Percentiles rank a stretch among this genome's conserved stretches.
phyloP scores from a whole-genome alignment of 805 yeast species.

The Metschnikowia vanudenii region DNA sequence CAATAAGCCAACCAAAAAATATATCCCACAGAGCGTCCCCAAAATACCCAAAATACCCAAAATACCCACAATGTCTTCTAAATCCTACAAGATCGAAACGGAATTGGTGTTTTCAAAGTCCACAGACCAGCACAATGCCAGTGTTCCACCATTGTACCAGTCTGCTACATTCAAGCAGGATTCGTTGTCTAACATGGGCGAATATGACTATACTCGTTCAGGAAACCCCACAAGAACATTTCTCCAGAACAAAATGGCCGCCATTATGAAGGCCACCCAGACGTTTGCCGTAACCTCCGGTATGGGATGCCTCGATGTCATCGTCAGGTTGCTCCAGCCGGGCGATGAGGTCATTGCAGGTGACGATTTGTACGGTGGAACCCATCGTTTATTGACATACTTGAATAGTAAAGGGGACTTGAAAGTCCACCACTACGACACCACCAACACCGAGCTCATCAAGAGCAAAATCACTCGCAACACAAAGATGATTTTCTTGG shows the following conservation, averaged over 20 bases:
- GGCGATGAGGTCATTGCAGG: constrained; percentile 95
- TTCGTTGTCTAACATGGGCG: constrained; percentile 69
- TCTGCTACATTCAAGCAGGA: constrained; percentile 92
- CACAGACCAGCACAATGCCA: constrained; percentile 70
- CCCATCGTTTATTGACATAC: constrained; percentile 79
- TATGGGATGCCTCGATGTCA: constrained; percentile 89
- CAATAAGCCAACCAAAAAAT: no score
- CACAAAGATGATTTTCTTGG: constrained; percentile 80
- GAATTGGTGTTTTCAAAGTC: constrained; percentile 63
- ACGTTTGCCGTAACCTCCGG: constrained; percentile 86
- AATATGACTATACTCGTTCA: constrained; percentile 75
- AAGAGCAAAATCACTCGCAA: constrained; percentile 50
- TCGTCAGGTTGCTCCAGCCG: constrained; percentile 68
- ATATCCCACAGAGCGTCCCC: no score
- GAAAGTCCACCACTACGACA: constrained; percentile 73
- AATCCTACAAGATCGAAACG: constrained; percentile 59
- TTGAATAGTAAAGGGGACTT: constrained; percentile 62
- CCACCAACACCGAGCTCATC: constrained; percentile 67
- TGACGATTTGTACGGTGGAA: constrained; percentile 92
- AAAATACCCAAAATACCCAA: constrained; percentile 1
- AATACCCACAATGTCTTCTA: constrained; percentile 16
- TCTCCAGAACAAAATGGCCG: constrained; percentile 73
- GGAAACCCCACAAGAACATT: constrained; percentile 92
- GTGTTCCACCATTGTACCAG: constrained; percentile 86
- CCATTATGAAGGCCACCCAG: constrained; percentile 73